Evolutionary conservation across 2,329 filamentous ascomycete species (phyloP), one percentile per base, ranked within the genome.

Genomic region (Pyrenophora seminiperda): DNA sequence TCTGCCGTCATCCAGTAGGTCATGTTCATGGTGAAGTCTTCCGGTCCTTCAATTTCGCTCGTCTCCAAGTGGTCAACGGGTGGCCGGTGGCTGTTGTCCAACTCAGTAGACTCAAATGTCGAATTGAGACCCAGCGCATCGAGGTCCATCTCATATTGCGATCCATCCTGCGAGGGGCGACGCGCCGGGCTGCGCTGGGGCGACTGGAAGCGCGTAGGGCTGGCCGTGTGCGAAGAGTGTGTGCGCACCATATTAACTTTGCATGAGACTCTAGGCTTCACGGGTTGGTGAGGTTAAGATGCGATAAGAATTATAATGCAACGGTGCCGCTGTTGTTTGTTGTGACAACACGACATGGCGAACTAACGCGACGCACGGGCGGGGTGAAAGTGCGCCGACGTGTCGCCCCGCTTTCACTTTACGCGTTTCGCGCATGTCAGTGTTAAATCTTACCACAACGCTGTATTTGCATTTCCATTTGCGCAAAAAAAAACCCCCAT

Each of bases 1-100:
- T 70, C 65, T 19, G 70, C 61, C 2, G 69, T 70, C 73, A 75
- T 75, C 71, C 71, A 75, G 54, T 70, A 74, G 27, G 73, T 73
- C 71, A 75, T 72, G 56, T 75, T 75, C 66, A 72, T 68, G 5
- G 73, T 75, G 51, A 75, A 75, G 56, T 75, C 73, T 40, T 71
- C 72, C 2, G 73, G 73, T 5, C 73, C 73, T 34, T 73, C 73
- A 19, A 75, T 70, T 11, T 75, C 73, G 54, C 72, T 73, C 31
- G 67, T 74, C 10, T 70, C 60, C 14, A 75, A 65, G 9, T 64
- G 64, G 40, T 75, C 73, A n/a, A 73, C 52, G 11, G 66, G 62
- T 17, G 66, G 59, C 48, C 64, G 58, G 22, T 63, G 59, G 39
- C 47, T 59, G 7, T 63, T 59, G 7, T 69, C 63, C 34, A 72